These are phyloP conservation scores for Andrographis paniculata DNA, from an alignment of 305 asterid species.

Conservation along the genomic window DNA sequence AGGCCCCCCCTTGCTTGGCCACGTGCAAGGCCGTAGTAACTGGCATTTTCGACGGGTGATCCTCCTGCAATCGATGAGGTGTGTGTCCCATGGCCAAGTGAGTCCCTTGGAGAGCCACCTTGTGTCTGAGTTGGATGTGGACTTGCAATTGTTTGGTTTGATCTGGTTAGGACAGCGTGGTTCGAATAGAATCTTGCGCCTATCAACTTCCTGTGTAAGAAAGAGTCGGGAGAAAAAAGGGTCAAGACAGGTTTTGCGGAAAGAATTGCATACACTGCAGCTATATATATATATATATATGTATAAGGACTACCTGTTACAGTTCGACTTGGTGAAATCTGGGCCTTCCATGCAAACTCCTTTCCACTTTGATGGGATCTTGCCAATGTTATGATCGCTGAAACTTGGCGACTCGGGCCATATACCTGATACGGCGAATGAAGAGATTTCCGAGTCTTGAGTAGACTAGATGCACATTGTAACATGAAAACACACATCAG, in stretches of 20 bases:
- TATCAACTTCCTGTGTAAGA: constrained; percentile 43
- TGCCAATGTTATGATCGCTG: constrained; percentile 37
- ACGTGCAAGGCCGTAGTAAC: constrained; percentile 50
- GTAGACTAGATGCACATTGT: no score
- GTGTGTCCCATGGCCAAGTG: constrained; percentile 63
- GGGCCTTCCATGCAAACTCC: constrained; percentile 75
- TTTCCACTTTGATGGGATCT: constrained; percentile 65
- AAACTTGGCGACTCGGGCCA: constrained; percentile 83
- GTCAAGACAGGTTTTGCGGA: background rate
- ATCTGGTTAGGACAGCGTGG: constrained; percentile 9
- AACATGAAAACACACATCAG: no score
- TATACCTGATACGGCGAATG: constrained; percentile 41
- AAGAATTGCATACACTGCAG: background rate
- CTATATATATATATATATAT: no score
- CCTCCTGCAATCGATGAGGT: constrained; percentile 71
- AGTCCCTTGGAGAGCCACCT: constrained; percentile 61
- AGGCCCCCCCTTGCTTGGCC: constrained; percentile 64
- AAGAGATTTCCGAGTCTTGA: no score
- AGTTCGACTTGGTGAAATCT: constrained; percentile 43
- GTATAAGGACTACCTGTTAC: constrained; percentile 40
- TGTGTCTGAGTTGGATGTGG: constrained; percentile 1
- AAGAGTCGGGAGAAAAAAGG: background rate
- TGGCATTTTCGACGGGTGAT: constrained; percentile 35
- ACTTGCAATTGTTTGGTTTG: background rate
- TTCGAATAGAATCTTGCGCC: constrained; percentile 59